phyloP scores from a whole-genome alignment of 2,329 filamentous ascomycete genomes.

The Arthrobotrys musiformis region DNA sequence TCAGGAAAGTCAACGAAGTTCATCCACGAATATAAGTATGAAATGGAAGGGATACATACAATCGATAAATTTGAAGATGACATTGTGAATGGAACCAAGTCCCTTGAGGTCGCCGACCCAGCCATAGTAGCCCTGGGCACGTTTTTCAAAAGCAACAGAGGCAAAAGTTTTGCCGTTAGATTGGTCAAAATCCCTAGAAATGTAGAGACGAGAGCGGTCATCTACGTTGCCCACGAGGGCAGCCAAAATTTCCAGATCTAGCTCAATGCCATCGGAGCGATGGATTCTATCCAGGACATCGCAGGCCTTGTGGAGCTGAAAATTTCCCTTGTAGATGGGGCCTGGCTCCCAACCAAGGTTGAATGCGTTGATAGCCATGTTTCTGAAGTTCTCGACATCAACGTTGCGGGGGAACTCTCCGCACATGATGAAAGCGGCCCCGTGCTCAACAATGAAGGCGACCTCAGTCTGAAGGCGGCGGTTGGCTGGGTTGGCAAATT shows the following conservation, averaged over 20 bases:
- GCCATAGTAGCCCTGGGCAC: conserved; percentile 15
- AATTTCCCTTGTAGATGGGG: background rate
- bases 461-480: conserved; percentile 32
- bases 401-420: conserved; percentile 35
- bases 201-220: conserved; percentile 29
- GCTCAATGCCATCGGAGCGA: background rate
- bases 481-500: conserved; percentile 11
- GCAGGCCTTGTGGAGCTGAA: conserved; percentile 1
- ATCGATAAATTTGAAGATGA: conserved; percentile 23
- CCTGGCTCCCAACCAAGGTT: conserved; percentile 37
- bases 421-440: conserved; percentile 34
- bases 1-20: background rate
- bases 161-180: background rate
- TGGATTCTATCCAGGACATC: conserved; percentile 15
- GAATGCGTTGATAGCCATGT: conserved; percentile 35
- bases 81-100: background rate
- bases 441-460: conserved; percentile 9
- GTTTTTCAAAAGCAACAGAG: conserved; percentile 23
- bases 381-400: conserved; percentile 2
- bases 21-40: background rate
- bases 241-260: conserved; percentile 18
- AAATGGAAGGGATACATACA: background rate
- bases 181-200: conserved; percentile 11
- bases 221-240: conserved; percentile 4
- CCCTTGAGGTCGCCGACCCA: conserved; percentile 28